Conservation (phyloP, 2,329 filamentous ascomycete species). For the Exophiala oligosperma region DNA sequence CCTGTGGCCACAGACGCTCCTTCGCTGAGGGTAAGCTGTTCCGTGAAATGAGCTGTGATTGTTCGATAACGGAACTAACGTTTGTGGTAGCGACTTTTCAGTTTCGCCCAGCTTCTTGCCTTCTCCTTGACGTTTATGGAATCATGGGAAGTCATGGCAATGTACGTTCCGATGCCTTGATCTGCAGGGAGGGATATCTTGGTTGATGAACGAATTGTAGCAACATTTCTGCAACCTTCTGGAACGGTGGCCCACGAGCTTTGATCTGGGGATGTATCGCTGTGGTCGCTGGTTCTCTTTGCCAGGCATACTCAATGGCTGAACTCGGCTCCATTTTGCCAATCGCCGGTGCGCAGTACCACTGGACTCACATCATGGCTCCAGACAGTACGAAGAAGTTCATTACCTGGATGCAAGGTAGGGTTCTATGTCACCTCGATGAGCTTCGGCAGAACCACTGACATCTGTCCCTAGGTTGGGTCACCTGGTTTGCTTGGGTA, state of each 20-base stretch:
- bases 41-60: neutral
- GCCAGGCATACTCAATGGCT: constrained; percentile 38
- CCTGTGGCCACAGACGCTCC: constrained; percentile 4
- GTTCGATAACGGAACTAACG: neutral
- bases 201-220: neutral
- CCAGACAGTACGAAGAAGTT: constrained; percentile 33
- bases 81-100: constrained; percentile 21
- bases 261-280: constrained; percentile 36
- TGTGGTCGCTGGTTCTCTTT: constrained; percentile 33
- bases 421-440: constrained; percentile 7
- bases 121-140: constrained; percentile 27
- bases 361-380: constrained; percentile 41
- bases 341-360: constrained; percentile 45
- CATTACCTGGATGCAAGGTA: constrained; percentile 36
- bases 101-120: constrained; percentile 24
- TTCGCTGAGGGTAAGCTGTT: constrained; percentile 8
- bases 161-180: constrained; percentile 8
- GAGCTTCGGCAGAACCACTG: neutral
- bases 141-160: constrained; percentile 26
- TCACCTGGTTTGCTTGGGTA: constrained; percentile 46
- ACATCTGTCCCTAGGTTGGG: constrained; percentile 33
- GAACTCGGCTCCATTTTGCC: constrained; percentile 44
- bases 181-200: neutral
- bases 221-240: constrained; percentile 29
- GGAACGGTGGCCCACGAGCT: constrained; percentile 36